Conservation (phyloP, 352 stramenopile genomes). For the Globisporangium cederbergense region DNA sequence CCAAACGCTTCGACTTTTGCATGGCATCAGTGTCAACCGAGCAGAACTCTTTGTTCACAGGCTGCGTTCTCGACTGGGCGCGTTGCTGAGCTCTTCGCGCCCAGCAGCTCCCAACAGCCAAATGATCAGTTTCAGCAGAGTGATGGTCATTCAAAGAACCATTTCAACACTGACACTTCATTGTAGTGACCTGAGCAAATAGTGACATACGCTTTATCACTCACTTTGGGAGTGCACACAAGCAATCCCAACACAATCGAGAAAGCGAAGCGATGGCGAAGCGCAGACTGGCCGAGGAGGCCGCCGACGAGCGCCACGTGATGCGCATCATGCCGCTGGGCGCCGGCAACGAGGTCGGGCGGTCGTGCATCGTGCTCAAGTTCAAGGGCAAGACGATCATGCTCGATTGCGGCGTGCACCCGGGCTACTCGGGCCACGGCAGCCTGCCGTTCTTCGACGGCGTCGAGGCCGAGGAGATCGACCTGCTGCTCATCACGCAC, state of each 20-base stretch:
- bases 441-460: conserved; percentile 98
- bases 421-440: conserved; percentile 94
- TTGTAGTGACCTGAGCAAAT: too few relatives aligned
- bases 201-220: too few relatives aligned
- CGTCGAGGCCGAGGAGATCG: conserved; percentile 93
- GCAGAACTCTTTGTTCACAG: too few relatives aligned
- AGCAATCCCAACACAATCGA: background rate
- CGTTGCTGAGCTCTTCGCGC: too few relatives aligned
- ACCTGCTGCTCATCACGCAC: conserved; percentile 98
- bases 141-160: too few relatives aligned
- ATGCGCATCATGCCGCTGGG: conserved; percentile 96
- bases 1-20: too few relatives aligned
- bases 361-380: conserved; percentile 99
- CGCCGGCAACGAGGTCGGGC: conserved; percentile 97
- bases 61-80: too few relatives aligned
- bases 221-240: background rate
- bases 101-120: too few relatives aligned
- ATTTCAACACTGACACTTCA: too few relatives aligned
- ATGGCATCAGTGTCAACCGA: too few relatives aligned
- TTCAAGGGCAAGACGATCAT: conserved; percentile 99
- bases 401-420: conserved; percentile 89
- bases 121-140: too few relatives aligned
- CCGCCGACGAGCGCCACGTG: conserved; percentile 82
- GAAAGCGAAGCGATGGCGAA: conserved; percentile 49
- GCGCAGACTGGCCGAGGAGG: conserved; percentile 66